Base-by-base conservation (phyloP, 2,329 filamentous ascomycete genomes). In the Diaporthe helianthi region DNA sequence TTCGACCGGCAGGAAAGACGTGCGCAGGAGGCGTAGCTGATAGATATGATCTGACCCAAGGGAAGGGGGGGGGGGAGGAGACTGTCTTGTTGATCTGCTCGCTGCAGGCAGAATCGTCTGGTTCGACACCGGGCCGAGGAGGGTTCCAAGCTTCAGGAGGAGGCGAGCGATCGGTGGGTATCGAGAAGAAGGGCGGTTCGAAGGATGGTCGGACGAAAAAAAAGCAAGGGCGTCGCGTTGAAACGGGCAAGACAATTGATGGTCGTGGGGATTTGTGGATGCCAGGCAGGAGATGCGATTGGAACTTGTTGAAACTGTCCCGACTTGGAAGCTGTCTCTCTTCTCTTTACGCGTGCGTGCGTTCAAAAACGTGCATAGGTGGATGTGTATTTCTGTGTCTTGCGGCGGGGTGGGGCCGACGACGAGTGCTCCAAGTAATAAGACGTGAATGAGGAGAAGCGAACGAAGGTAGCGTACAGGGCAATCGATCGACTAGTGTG, bases 211-310 rank as follows among this genome's bases (percentile, higher is more conserved):
- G 58, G 58, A 49, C 12, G 58, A 46, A 61, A 29, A 44, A 44
- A 19, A 44, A 49, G 44, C 41, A 41, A 63, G 31, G 58, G 58
- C n/a, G 58, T 63, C 58, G 58, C 44, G 58, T 33, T 49, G 58
- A 63, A 49, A 63, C 58, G 41, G 58, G n/a, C 41, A 41, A 47
- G 58, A 47, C 58, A 61, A 61, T 47, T 47, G 58, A 61, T 41
- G n/a, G 41, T 26, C 26, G 41, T 47, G 58, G 41, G 8, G 41
- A 8, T 33, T 19, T 44, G 44, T 49, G 58, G 58, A 63, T 63
- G 44, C 19, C 58, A 29, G 44, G 58, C 58, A 63, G 58, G 58
- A 63, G 58, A 49, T 49, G 58, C 58, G 58, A 63, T 63, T 63
- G 58, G 58, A 26, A 63, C 29, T 36, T 44, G 58, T 63, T 49